Conservation (phyloP, 2,329 filamentous ascomycete species). For the Ramichloridium luteum region DNA sequence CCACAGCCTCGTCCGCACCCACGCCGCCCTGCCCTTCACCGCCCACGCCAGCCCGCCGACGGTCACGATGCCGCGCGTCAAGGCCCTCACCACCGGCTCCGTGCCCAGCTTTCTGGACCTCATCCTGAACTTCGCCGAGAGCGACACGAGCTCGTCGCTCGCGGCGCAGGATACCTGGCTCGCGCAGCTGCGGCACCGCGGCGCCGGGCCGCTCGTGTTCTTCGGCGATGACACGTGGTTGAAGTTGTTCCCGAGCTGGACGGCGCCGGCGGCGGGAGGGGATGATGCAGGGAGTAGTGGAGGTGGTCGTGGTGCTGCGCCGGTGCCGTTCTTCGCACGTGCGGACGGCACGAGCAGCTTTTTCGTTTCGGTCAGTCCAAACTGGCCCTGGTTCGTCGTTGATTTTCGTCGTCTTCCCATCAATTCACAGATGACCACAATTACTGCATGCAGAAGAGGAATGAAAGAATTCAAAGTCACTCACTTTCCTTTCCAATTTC, state of each 20-base stretch:
- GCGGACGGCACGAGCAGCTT: constrained; percentile 93
- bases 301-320: constrained; percentile 2
- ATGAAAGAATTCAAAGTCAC: no score
- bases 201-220: constrained; percentile 76
- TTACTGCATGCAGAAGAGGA: no score
- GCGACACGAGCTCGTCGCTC: constrained; percentile 78
- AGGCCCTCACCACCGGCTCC: constrained; percentile 92
- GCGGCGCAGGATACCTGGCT: constrained; percentile 91
- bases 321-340: constrained; percentile 55
- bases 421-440: no score
- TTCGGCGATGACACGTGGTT: constrained; percentile 98
- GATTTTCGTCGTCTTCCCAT: no score
- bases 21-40: constrained; percentile 81
- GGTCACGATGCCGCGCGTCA: constrained; percentile 95
- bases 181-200: constrained; percentile 70
- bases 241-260: constrained; percentile 83
- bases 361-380: constrained; percentile 76
- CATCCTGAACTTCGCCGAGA: constrained; percentile 91
- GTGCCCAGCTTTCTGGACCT: constrained; percentile 97
- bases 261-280: constrained; percentile 1
- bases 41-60: constrained; percentile 93
- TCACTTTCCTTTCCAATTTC: constrained; percentile 4
- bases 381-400: constrained; percentile 20
- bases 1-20: constrained; percentile 65
- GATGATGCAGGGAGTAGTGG: no score